phyloP scores from a whole-genome alignment of 805 yeast genomes.

The Brettanomyces sp. region DNA sequence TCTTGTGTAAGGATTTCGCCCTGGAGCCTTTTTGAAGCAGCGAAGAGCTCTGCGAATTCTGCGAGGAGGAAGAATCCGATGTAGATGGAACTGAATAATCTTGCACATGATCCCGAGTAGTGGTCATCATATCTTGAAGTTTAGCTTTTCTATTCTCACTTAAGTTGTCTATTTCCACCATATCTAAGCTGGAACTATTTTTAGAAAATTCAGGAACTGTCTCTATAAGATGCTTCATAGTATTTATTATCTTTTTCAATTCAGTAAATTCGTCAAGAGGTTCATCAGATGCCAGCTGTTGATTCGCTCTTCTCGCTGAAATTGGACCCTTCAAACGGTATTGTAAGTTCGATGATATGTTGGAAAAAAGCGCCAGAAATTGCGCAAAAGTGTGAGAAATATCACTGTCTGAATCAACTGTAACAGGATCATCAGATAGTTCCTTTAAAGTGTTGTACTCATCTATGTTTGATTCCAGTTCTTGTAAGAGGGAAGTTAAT shows the following conservation, averaged over 20 bases:
- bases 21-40: background rate
- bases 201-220: background rate
- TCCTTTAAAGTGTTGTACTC: slow-evolving; percentile 1
- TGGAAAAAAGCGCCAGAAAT: background rate
- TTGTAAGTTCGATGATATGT: background rate
- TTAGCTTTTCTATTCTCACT: no score
- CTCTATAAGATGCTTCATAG: background rate
- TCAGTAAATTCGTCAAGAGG: background rate
- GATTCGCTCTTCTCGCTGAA: no score
- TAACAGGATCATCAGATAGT: background rate
- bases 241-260: background rate
- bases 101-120: no score
- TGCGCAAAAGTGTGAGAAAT: background rate
- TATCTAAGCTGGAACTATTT: background rate
- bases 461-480: background rate
- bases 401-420: background rate
- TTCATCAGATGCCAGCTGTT: background rate
- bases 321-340: no score
- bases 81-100: no score
- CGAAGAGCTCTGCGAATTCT: background rate
- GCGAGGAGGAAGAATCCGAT: background rate
- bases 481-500: slow-evolving; percentile 1
- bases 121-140: no score
- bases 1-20: slow-evolving; percentile 2
- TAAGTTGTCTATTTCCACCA: background rate